Evolutionary conservation across 768 basidiomycete species (phyloP).

Genomic region (Boletellus sp.): DNA sequence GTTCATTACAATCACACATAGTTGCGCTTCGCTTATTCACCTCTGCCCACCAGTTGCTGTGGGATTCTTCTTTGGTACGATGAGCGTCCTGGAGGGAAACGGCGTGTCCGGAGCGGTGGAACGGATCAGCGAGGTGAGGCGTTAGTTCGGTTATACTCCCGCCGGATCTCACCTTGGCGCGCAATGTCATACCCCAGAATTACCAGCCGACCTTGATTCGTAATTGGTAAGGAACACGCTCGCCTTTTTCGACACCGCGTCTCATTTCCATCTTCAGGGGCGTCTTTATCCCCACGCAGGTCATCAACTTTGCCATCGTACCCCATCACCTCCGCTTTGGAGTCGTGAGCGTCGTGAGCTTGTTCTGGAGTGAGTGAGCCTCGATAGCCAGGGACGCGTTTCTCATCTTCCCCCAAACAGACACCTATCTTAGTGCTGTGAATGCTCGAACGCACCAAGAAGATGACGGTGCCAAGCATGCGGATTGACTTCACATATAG

Average conservation of each 20-base stretch:
- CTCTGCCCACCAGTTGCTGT: constrained; percentile 36
- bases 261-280: constrained; percentile 39
- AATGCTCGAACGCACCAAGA: constrained; percentile 35
- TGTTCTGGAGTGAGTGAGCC: constrained; percentile 72
- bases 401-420: constrained; percentile 29
- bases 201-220: constrained; percentile 72
- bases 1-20: constrained; percentile 5
- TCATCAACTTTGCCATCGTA: constrained; percentile 74
- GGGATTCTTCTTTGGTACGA: constrained; percentile 64
- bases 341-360: constrained; percentile 69
- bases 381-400: background rate
- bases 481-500: constrained; percentile 1
- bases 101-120: constrained; percentile 46
- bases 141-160: background rate
- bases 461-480: background rate
- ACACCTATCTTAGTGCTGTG: constrained; percentile 59
- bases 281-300: constrained; percentile 73
- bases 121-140: constrained; percentile 38
- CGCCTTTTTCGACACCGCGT: background rate
- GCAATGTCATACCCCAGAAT: constrained; percentile 42
- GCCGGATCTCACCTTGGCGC: background rate
- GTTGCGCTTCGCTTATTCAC: constrained; percentile 2
- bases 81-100: constrained; percentile 80
- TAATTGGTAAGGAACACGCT: constrained; percentile 54
- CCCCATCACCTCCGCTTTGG: constrained; percentile 76